Evolutionary conservation across 2,329 filamentous ascomycete species (phyloP), one percentile per base, ranked within the genome.

Genomic region (Fusarium albidum): DNA sequence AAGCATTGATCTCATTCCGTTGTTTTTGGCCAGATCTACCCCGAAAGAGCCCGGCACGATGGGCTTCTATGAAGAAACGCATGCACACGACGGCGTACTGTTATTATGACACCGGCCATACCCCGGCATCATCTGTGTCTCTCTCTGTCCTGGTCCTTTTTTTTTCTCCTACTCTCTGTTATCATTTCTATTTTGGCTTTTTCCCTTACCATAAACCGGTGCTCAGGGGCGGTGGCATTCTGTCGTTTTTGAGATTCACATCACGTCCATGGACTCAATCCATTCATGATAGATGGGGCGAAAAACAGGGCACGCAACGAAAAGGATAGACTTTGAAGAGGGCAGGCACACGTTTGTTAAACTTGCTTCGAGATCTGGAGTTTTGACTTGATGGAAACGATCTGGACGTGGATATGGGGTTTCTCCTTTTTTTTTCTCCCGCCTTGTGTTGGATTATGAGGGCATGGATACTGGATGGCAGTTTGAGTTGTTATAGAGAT

Each of bases 1-100:
- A 81, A 80, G 68, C 73, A 78, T 61, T 78, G 61, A 69, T 41
- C 17, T 31, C 35, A 11, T 34, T 10, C 9, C 9, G 39, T 13
- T 46, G 7, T 6, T 32, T 28, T n/a, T 18, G 14, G 26, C 17
- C 18, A 44, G 7, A 17, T 46, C 45, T n/a, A n/a, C n/a, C n/a
- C n/a, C n/a, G n/a, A n/a, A n/a, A n/a, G n/a, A n/a, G n/a, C n/a
- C n/a, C n/a, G n/a, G n/a, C n/a, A n/a, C n/a, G n/a, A n/a, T n/a
- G 33, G 40, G 35, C 46, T 42, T 37, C 45, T 49, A 51, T 35
- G 27, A 59, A 31, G 15, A 33, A 49, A 46, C 41, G 50, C 39
- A 34, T 52, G 43, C 41, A 49, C 41, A 52, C 45, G 18, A 48
- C 42, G 49, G 52, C 55, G 49, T 52, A 50, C 49, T 51, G 49